These are phyloP conservation scores for Citrus mangshanensis DNA, from an alignment of 345 rosid genomes.

Conservation along the genomic window DNA sequence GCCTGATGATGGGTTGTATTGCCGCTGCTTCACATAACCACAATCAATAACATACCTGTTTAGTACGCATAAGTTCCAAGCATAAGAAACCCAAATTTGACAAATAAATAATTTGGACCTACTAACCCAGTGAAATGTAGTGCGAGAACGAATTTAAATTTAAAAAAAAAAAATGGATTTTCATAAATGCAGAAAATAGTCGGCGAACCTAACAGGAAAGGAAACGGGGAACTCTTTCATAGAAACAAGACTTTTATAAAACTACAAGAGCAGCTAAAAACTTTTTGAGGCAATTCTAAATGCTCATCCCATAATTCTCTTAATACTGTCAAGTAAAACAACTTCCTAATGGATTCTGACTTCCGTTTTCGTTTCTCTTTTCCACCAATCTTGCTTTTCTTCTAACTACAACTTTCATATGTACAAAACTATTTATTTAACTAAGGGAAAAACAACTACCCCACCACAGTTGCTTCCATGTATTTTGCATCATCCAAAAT, in stretches of 20 bases:
- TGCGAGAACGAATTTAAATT: not conserved
- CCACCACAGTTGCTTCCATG: not conserved
- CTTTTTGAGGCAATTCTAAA: not conserved
- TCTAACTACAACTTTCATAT: not conserved
- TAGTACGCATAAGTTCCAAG: conserved; percentile 21
- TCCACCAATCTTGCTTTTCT: not conserved
- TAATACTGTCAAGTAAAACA: not conserved
- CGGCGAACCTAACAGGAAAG: not conserved
- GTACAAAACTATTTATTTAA: not conserved
- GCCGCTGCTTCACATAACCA: conserved; percentile 95
- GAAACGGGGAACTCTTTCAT: not conserved
- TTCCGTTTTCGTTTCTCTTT: not conserved
- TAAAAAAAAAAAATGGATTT: not conserved
- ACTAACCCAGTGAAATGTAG: not conserved
- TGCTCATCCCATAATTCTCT: not conserved
- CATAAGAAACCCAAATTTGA: conserved; percentile 15
- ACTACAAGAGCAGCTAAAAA: not conserved
- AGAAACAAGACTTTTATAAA: not conserved
- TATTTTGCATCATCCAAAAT: not conserved
- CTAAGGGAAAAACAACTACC: not conserved
- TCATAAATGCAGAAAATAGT: not conserved
- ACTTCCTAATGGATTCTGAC: not conserved
- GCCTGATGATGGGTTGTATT: conserved; percentile 89
- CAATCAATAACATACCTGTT: conserved; percentile 91
- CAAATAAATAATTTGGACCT: not conserved